phyloP scores from a whole-genome alignment of 2,329 filamentous ascomycete genomes.

The Beauveria brongniartii region DNA sequence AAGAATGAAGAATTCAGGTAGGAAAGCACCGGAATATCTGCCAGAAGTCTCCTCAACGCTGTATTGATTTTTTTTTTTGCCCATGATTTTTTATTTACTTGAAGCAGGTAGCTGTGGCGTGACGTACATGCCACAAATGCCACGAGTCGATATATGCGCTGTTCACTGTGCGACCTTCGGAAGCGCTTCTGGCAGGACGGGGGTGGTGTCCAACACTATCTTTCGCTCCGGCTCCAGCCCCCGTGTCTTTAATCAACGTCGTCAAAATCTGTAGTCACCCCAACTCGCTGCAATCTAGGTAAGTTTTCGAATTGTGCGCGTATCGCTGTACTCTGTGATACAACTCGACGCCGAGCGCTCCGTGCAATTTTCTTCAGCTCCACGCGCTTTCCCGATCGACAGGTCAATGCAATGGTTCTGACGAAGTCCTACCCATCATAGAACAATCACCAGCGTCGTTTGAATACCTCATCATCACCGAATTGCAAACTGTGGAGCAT shows the following conservation, averaged over 20 bases:
- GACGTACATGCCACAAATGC: background rate
- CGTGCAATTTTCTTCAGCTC: background rate
- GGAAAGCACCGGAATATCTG: background rate
- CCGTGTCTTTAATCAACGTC: constrained; percentile 6
- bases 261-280: background rate
- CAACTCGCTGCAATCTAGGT: background rate
- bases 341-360: background rate
- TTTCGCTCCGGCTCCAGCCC: constrained; percentile 8
- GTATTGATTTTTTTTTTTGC: background rate
- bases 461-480: background rate
- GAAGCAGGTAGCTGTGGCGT: constrained; percentile 3
- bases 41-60: background rate
- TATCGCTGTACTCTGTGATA: background rate
- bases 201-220: constrained; percentile 6
- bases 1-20: constrained; percentile 13
- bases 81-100: background rate
- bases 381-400: background rate
- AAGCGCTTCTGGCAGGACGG: constrained; percentile 6
- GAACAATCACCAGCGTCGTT: background rate
- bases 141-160: background rate
- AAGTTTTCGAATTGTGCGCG: background rate
- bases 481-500: background rate
- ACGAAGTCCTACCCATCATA: constrained; percentile 1
- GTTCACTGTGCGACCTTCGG: constrained; percentile 9
- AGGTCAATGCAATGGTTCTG: background rate